Conservation (phyloP, 805 yeast genomes). For the Ogataea pignaliae region DNA sequence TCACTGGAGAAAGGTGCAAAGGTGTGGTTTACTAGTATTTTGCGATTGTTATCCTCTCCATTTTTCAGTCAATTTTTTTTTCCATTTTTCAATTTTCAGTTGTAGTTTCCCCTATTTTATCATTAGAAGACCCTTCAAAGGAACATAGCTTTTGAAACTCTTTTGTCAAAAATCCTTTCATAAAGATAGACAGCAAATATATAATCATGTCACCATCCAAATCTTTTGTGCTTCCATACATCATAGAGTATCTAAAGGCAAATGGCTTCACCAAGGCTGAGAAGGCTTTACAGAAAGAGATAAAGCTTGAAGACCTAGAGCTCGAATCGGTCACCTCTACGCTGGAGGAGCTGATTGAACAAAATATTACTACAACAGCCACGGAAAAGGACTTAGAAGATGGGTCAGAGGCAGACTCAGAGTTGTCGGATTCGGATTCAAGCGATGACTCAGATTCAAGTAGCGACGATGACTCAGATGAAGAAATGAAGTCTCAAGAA, state of each 20-base stretch:
- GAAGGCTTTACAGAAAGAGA: constrained; percentile 17
- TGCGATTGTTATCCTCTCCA: background rate
- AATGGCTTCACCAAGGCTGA: constrained; percentile 21
- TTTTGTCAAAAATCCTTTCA: background rate
- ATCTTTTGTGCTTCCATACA: constrained; percentile 14
- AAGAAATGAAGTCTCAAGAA: no score
- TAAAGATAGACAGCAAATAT: background rate
- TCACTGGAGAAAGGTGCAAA: no score
- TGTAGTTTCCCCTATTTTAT: background rate
- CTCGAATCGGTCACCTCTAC: constrained; percentile 5
- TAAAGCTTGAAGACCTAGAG: constrained; percentile 9
- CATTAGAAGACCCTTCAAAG: no score
- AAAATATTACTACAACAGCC: background rate
- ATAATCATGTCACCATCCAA: constrained; percentile 16
- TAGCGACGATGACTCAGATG: no score
- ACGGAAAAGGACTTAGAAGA: constrained; percentile 3
- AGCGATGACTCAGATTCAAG: constrained; percentile 6
- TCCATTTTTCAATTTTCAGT: background rate
- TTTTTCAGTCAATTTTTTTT: background rate
- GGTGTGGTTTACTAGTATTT: background rate
- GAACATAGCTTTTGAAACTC: background rate
- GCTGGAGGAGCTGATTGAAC: no score
- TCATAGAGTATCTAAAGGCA: constrained; percentile 22
- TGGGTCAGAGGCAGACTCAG: constrained; percentile 25
- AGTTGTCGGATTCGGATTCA: constrained; percentile 18